Evolutionary conservation across 805 yeast genomes (phyloP).

Genomic region (Cyberlindnera nakhonratchasimensis): DNA sequence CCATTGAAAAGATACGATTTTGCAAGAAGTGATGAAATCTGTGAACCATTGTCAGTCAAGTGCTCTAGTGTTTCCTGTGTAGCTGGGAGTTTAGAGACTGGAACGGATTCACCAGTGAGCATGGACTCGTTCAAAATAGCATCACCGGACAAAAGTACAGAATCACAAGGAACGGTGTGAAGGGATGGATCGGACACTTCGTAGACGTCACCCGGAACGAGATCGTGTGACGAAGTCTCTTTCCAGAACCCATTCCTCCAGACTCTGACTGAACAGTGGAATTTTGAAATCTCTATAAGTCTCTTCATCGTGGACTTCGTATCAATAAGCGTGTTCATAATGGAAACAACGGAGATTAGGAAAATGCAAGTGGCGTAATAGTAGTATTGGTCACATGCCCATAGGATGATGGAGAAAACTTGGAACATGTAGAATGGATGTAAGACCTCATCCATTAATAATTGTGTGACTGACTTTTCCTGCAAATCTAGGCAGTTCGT

Average conservation of each 20-base stretch:
- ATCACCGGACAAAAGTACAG: constrained; percentile 83
- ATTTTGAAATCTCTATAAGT: constrained; percentile 67
- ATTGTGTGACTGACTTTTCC: constrained; percentile 61
- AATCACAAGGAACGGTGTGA: constrained; percentile 79
- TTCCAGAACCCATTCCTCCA: constrained; percentile 94
- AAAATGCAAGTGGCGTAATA: constrained; percentile 94
- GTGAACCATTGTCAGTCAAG: constrained; percentile 47
- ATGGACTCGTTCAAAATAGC: constrained; percentile 96
- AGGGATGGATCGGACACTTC: constrained; percentile 88
- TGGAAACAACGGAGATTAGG: constrained; percentile 76
- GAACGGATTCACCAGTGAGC: constrained; percentile 98
- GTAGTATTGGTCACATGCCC: constrained; percentile 91
- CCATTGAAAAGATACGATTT: constrained; percentile 83
- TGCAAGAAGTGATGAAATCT: constrained; percentile 61
- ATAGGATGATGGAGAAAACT: constrained; percentile 82
- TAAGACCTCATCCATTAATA: constrained; percentile 80
- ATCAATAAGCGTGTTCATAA: constrained; percentile 78
- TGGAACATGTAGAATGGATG: constrained; percentile 97
- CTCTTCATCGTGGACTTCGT: constrained; percentile 73
- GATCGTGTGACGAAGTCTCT: constrained; percentile 65
- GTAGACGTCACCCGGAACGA: constrained; percentile 95
- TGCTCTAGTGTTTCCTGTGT: constrained; percentile 55
- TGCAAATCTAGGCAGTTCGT: constrained; percentile 69
- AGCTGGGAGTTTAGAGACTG: constrained; percentile 80
- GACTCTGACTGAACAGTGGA: constrained; percentile 80